Conservation (phyloP, 257 asterid species). For the Euphrasia confusa region DNA sequence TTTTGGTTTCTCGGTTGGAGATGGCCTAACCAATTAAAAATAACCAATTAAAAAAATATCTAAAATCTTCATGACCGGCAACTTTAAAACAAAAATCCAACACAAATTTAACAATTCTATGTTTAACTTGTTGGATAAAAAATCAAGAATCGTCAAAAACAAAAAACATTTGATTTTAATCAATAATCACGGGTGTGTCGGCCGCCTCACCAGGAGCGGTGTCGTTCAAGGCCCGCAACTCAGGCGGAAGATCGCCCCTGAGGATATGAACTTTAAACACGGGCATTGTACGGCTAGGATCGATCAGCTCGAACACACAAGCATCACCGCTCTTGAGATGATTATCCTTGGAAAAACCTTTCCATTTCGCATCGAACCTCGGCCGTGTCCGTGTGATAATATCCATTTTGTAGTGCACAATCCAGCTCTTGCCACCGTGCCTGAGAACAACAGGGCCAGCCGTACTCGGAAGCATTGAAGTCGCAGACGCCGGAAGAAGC, state of each 20-base stretch:
- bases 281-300: constrained; percentile 9
- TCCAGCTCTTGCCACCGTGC: constrained; percentile 35
- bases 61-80: too few species aligned
- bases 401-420: constrained; percentile 21
- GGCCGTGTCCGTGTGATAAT: not conserved
- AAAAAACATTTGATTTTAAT: not conserved
- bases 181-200: constrained; percentile 4
- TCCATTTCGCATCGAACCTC: constrained; percentile 28
- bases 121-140: too few species aligned
- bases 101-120: too few species aligned
- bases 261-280: constrained; percentile 36
- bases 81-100: too few species aligned
- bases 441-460: constrained; percentile 28
- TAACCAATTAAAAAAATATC: too few species aligned
- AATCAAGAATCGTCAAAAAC: too few species aligned
- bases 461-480: constrained; percentile 25
- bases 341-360: constrained; percentile 32
- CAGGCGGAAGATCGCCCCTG: constrained; percentile 26
- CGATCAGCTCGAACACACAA: constrained; percentile 45
- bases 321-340: constrained; percentile 40
- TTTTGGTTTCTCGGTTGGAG: too few species aligned
- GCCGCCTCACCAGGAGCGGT: constrained; percentile 14
- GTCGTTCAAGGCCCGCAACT: constrained; percentile 14
- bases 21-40: too few species aligned
- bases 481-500: constrained; percentile 9